Evolutionary conservation across 2,329 filamentous ascomycete species (phyloP).

Genomic region (Xylaria polymorpha): DNA sequence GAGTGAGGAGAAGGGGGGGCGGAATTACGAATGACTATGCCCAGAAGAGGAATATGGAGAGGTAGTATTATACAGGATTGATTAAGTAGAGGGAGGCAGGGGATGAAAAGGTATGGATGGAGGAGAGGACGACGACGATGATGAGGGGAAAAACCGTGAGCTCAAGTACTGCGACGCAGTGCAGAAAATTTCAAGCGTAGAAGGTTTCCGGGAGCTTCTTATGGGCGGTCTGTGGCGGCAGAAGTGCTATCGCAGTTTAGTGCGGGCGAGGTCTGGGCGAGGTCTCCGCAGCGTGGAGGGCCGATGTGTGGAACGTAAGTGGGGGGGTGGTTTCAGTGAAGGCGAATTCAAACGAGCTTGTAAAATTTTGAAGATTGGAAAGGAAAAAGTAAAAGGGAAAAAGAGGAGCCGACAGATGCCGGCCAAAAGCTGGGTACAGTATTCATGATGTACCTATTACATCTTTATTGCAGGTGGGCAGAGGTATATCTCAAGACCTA

Average conservation of each 20-base stretch:
- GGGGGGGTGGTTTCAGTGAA: too few species aligned
- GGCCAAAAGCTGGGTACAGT: neutral
- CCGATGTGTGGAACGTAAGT: neutral
- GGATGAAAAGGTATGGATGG: slow-evolving; percentile 47
- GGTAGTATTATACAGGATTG: slow-evolving; percentile 45
- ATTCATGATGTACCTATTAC: too few species aligned
- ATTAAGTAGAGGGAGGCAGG: slow-evolving; percentile 38
- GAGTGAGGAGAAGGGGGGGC: slow-evolving; percentile 50
- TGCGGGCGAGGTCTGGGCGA: neutral
- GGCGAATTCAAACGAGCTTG: slow-evolving; percentile 14
- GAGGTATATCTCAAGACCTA: too few species aligned
- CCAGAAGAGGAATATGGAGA: slow-evolving; percentile 50
- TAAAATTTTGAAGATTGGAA: slow-evolving; percentile 2
- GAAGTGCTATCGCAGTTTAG: slow-evolving; percentile 40
- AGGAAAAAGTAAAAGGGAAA: neutral
- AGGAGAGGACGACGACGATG: slow-evolving; percentile 44
- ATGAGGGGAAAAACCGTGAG: slow-evolving; percentile 34
- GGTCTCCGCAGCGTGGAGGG: neutral
- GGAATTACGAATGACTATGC: slow-evolving; percentile 49
- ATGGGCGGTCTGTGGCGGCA: slow-evolving; percentile 46
- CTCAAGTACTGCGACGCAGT: slow-evolving; percentile 43
- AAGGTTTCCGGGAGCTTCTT: slow-evolving; percentile 49
- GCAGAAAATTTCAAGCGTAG: slow-evolving; percentile 45
- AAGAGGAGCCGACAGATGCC: slow-evolving; percentile 9
- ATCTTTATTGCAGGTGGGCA: too few species aligned